Evolutionary conservation across 805 yeast genomes (phyloP), one percentile per base, ranked within the genome.

Genomic region (Candida taoyuanica): DNA sequence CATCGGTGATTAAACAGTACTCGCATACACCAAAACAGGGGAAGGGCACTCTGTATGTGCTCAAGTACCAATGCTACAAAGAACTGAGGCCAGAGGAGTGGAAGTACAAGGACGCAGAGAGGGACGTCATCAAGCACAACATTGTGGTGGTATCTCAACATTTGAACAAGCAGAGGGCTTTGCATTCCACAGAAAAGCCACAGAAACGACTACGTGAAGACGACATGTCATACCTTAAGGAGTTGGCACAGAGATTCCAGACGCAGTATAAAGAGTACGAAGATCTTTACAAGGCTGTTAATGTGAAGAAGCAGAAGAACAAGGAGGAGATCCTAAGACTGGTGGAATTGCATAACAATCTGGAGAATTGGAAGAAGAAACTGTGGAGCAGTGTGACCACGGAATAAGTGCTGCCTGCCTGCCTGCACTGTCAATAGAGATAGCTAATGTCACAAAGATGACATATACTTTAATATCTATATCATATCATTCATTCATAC

Each of bases 321-420:
- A 19, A 29, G 4, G 37, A 37, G 12, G 44, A 46, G 11, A 59
- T 57, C 41, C 71, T 55, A 50, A 63, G 59, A 51, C 56, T 78
- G 34, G 63, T 68, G 50, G 69, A 69, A 35, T 52, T 78, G 58
- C 84, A 78, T 55, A 67, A 67, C 23, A 64, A 65, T 29, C 57
- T 78, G 35, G 65, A 72, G 15, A 66, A 67, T 29, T 75, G 81
- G 81, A 78, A 78, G 55, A 65, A 64, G 42, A 64, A 69, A 47
- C 60, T 78, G 15, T 75, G 81, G 81, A 73, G 69, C 42, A 54
- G 53, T 34, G 52, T 46, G 33, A 20, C 36, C 14, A 34, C 32
- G 15, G 37, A 34, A 27, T 34, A 17, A 33, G n/a, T n/a, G n/a
- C n/a, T n/a, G n/a, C n/a, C n/a, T n/a, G n/a, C n/a, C n/a, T n/a